Base-by-base conservation (phyloP, 495 filamentous ascomycete species). In the Cairneyella variabilis region DNA sequence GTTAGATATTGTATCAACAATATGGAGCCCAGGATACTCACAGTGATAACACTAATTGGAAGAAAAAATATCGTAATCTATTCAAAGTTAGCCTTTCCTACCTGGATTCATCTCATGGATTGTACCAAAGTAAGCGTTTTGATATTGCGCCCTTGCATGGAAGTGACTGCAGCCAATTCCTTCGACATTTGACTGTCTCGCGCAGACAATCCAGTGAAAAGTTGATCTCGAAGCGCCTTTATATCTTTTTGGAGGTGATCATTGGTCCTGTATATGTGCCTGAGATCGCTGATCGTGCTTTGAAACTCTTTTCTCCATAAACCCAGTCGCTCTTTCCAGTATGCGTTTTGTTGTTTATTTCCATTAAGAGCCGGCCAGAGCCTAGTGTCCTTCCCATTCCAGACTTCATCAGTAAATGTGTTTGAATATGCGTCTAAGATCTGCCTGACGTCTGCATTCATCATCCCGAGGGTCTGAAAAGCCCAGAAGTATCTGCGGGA, bases 401-500 rank as follows among this genome's bases (percentile, higher is more conserved):
- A 80, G 32, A 82, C 71, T 1, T 72, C 66, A 2, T 70, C 65
- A 1, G 69, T 76, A 56, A 82, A 82, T 8, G 68, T 72, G 18
- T 68, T 63, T 39, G 67, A 55, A 61, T 76, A 79, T 23, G 74
- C 67, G 34, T 66, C 57, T 6, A 74, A 63, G 66, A 78, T 79
- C 16, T 67, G 64, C 44, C 73, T 71, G 60, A 82, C 80, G 50
- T 65, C 70, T 20, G 78, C 72, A 56, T 79, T 82, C 60, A 82
- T 71, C 20, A 75, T 72, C 30, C 70, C 75, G 7, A 80, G 64
- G 1, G 77, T 78, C 53, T 79, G 76, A 55, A 70, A 73, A 12
- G 74, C 75, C 74, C 75, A 81, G 60, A 82, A 81, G 58, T 81
- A 81, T 21, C 75, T 69, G 5, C 77, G 69, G 2, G 75, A 76